Percentiles rank a stretch among this genome's conserved stretches.
Evolutionary conservation across 768 basidiomycete species (phyloP).

Genomic region (Pulveroboletus sp.): DNA sequence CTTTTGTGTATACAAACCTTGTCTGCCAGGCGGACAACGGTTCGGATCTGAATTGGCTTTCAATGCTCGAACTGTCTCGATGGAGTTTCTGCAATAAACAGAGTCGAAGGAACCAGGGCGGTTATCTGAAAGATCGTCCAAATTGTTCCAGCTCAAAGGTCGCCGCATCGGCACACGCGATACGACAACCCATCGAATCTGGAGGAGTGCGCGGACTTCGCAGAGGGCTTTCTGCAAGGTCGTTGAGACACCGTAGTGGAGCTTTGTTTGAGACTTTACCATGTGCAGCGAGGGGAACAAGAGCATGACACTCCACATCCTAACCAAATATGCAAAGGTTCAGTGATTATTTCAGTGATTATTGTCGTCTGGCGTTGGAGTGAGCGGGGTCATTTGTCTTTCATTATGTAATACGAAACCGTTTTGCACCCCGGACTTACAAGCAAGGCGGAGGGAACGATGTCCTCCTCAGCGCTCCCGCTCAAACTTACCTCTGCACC

Average conservation of each 20-base stretch:
- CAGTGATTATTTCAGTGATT: too few relatives aligned
- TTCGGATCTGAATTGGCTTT: conserved; percentile 10
- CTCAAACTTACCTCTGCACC: conserved; percentile 56
- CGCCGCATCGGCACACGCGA: conserved; percentile 25
- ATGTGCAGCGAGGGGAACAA: too few relatives aligned
- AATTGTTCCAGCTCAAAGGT: conserved; percentile 15
- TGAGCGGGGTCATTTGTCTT: too few relatives aligned
- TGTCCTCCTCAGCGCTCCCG: conserved; percentile 57
- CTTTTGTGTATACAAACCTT: conserved; percentile 1
- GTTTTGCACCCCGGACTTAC: neutral
- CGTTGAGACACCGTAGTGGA: conserved; percentile 1
- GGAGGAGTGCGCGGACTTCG: neutral
- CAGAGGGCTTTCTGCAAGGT: neutral
- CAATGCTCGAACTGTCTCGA: neutral
- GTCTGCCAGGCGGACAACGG: conserved; percentile 7
- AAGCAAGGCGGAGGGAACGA: conserved; percentile 6
- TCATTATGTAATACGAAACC: conserved; percentile 3
- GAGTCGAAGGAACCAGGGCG: conserved; percentile 14
- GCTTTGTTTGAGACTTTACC: neutral
- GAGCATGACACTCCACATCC: too few relatives aligned
- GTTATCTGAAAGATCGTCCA: conserved; percentile 7
- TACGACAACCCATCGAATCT: neutral
- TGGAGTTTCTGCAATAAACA: conserved; percentile 6
- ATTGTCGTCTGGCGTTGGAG: too few relatives aligned
- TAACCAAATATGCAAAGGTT: too few relatives aligned